Percentiles rank a stretch among this genome's conserved stretches.
Evolutionary conservation across 495 filamentous ascomycete species (phyloP).

Genomic region (Neurospora sp.): DNA sequence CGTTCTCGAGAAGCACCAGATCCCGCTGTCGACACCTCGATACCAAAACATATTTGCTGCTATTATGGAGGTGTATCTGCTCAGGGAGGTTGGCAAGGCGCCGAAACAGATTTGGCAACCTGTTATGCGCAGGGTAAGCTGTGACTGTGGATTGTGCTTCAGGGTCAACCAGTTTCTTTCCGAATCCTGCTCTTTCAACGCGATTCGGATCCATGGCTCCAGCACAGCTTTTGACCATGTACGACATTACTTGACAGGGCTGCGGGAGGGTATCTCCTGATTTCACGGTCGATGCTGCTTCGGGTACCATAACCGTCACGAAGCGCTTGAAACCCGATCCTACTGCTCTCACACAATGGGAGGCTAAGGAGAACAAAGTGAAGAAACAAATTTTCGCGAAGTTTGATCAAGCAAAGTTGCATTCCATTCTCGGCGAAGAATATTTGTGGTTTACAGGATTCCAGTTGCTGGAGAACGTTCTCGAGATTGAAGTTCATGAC

Average conservation of each 20-base stretch:
- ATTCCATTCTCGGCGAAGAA: neutral
- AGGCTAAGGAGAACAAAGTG: neutral
- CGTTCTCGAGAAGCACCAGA: slow-evolving; percentile 1
- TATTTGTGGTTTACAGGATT: neutral
- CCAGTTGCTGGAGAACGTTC: no score
- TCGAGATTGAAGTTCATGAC: no score
- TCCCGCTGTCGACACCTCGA: slow-evolving; percentile 2
- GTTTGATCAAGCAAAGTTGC: neutral
- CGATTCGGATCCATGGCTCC: neutral
- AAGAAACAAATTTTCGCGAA: neutral
- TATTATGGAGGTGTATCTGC: slow-evolving; percentile 5
- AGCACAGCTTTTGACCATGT: no score
- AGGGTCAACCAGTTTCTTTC: slow-evolving; percentile 2
- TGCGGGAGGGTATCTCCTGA: neutral
- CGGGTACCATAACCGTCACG: neutral
- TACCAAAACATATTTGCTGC: slow-evolving; percentile 10
- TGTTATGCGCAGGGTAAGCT: neutral
- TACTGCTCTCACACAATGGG: neutral
- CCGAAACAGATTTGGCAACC: neutral
- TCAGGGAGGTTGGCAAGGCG: neutral
- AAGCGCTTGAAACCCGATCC: neutral
- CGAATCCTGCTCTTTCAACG: neutral
- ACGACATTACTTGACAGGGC: no score
- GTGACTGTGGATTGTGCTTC: slow-evolving; percentile 1
- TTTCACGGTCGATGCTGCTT: neutral